phyloP scores from a whole-genome alignment of 345 rosid genomes.

The Gossypium anomalum region DNA sequence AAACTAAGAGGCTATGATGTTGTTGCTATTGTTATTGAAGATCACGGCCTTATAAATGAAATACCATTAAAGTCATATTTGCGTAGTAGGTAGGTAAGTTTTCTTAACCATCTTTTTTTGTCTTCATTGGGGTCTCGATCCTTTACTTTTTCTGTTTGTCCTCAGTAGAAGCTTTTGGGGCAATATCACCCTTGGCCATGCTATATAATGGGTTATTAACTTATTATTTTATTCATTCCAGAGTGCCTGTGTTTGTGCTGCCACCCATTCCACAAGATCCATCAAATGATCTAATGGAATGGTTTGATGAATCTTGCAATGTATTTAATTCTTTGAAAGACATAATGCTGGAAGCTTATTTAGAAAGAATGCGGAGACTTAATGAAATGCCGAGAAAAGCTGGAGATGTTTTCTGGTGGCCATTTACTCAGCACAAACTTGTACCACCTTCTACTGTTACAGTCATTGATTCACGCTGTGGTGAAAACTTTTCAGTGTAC shows the following conservation, averaged over 20 bases:
- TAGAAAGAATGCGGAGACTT: constrained; percentile 55
- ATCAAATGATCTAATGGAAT: constrained; percentile 73
- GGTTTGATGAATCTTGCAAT: constrained; percentile 61
- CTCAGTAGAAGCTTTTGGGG: not conserved
- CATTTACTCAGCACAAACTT: constrained; percentile 89
- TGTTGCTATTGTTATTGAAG: constrained; percentile 77
- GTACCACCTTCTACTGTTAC: constrained; percentile 62
- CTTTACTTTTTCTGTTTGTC: not conserved
- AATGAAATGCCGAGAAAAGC: constrained; percentile 70
- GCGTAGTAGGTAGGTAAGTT: constrained; percentile 49
- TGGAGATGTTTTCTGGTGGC: constrained; percentile 86
- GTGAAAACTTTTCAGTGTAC: constrained; percentile 81
- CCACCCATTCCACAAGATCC: constrained; percentile 73
- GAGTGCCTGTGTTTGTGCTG: constrained; percentile 85
- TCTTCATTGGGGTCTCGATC: not conserved
- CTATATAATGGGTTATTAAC: constrained; percentile 2
- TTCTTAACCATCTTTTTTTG: not conserved
- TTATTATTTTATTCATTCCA: constrained; percentile 26
- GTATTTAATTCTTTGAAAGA: constrained; percentile 58
- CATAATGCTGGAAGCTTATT: constrained; percentile 51
- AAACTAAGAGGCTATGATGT: constrained; percentile 78
- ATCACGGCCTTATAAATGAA: constrained; percentile 85
- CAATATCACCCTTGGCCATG: constrained; percentile 1
- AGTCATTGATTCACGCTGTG: constrained; percentile 88
- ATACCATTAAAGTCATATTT: constrained; percentile 62